These are phyloP conservation scores for Coleophoma cylindrospora DNA, from an alignment of 2,329 filamentous ascomycete genomes.

Conservation along the genomic window DNA sequence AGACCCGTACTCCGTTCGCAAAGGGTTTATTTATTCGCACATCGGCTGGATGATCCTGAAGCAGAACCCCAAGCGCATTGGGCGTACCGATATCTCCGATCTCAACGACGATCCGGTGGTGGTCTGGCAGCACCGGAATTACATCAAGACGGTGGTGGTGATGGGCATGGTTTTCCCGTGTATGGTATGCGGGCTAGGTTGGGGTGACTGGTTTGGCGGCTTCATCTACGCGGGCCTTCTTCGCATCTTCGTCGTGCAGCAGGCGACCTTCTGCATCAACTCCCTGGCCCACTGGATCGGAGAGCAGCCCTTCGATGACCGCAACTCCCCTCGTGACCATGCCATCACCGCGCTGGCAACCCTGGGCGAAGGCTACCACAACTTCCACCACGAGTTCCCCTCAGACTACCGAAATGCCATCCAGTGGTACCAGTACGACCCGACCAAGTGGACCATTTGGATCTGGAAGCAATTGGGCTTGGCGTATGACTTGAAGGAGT, in stretches of 20 bases:
- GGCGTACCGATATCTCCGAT: conserved; percentile 79
- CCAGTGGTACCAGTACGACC: conserved; percentile 84
- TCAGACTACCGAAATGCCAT: conserved; percentile 92
- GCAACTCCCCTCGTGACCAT: conserved; percentile 82
- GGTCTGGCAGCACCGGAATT: conserved; percentile 80
- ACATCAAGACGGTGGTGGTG: conserved; percentile 67
- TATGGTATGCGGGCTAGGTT: conserved; percentile 67
- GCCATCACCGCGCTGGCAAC: conserved; percentile 80
- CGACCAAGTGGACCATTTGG: conserved; percentile 85
- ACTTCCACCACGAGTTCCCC: conserved; percentile 91
- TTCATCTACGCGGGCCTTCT: conserved; percentile 80
- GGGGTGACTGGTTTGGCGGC: conserved; percentile 74
- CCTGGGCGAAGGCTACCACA: conserved; percentile 84
- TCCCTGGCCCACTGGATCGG: conserved; percentile 84
- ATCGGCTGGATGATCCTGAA: conserved; percentile 88
- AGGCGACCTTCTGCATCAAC: conserved; percentile 89
- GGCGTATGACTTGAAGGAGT: conserved; percentile 81
- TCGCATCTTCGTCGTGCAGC: conserved; percentile 81
- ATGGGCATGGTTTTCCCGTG: conserved; percentile 73
- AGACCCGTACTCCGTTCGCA: conserved; percentile 83
- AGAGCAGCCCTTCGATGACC: conserved; percentile 85
- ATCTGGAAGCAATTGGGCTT: conserved; percentile 74
- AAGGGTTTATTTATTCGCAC: conserved; percentile 76
- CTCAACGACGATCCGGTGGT: conserved; percentile 79
- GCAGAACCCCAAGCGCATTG: conserved; percentile 81